Base-by-base conservation (phyloP, 305 asterid species). In the Rubia peregrina region DNA sequence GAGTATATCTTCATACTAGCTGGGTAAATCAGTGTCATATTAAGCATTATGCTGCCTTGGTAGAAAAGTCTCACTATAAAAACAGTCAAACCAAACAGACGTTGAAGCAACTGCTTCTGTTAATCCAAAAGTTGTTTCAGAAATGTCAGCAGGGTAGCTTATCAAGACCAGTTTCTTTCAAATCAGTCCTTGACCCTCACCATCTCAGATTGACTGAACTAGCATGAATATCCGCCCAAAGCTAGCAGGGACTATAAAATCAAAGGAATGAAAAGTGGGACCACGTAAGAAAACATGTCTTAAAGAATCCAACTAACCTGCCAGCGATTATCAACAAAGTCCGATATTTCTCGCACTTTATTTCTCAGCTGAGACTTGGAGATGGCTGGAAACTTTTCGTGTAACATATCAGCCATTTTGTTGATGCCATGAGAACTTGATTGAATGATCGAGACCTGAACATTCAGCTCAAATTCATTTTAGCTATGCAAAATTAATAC, bases 331-430 rank as follows among this genome's bases (percentile, higher is more conserved):
- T 90, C 88, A 57, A 80, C 73, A 77, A 86, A 91, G 43, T 86
- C 90, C 3, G 98, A 78, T 70, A 91, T 81, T 83, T 90, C 96
- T 55, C 88, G 90, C 82, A 91, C 96, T 85, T 91, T 89, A 55
- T 76, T 88, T 79, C 88, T 80, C 69, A 95, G 72, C 60, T 85
- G 94, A 73, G 92, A 72, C 81, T 87, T 91, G 22, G 88, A 73
- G 22, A 84, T 61, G 66, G 80, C 74, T 3, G 97, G 97, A 75
- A 91, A 90, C 79, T 83, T 86, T 26, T 67, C 72, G 8, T 77
- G 90, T 74, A 91, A 86, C 16, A 76, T 71, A 78, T 88, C 85
- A 48, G 74, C 84, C 78, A 95, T 77, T 74, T 85, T 87, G 78
- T 79, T 83, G 61, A 91, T 86, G 75, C 91, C 75, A 22, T 82